A percentile compares a stretch with the other conserved stretches of the same genome.
phyloP scores from a whole-genome alignment of 352 stramenopile genomes.

The Phytophthora citricola region DNA sequence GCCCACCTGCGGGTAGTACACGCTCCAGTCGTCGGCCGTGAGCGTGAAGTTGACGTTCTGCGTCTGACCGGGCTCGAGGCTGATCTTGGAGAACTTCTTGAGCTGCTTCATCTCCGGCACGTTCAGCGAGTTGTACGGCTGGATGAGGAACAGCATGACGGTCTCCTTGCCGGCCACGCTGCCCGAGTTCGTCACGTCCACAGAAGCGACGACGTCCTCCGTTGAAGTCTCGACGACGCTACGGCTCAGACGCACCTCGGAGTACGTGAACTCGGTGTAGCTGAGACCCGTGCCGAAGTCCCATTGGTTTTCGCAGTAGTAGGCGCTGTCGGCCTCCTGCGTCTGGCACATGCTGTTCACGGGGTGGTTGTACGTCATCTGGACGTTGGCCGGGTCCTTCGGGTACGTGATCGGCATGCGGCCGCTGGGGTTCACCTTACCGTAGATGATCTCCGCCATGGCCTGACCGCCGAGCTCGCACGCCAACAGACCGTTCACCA shows the following conservation, averaged over 20 bases:
- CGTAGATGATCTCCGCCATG: constrained; percentile 37
- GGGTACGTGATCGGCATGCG: constrained; percentile 85
- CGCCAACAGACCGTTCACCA: constrained; percentile 34
- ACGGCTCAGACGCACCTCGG: constrained; percentile 42
- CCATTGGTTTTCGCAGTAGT: constrained; percentile 70
- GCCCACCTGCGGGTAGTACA: constrained; percentile 66
- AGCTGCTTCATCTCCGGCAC: constrained; percentile 33
- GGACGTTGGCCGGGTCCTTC: constrained; percentile 53
- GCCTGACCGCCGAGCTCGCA: constrained; percentile 28
- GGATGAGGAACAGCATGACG: constrained; percentile 34
- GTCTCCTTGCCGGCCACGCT: constrained; percentile 23
- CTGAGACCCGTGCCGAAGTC: constrained; percentile 82
- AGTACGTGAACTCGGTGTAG: constrained; percentile 75
- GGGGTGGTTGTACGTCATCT: constrained; percentile 72
- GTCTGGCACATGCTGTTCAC: constrained; percentile 60
- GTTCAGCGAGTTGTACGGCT: constrained; percentile 26
- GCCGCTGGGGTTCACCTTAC: constrained; percentile 32
- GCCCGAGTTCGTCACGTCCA: constrained; percentile 62
- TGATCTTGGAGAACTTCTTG: constrained; percentile 58
- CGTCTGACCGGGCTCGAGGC: constrained; percentile 36
- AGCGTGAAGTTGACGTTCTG: constrained; percentile 51
- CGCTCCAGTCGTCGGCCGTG: constrained; percentile 32
- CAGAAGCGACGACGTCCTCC: constrained; percentile 34
- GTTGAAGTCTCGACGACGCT: constrained; percentile 11
- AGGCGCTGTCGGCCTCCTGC: constrained; percentile 19